These are phyloP conservation scores for Platismatia glauca DNA, from an alignment of 495 filamentous ascomycete genomes.

Conservation along the genomic window DNA sequence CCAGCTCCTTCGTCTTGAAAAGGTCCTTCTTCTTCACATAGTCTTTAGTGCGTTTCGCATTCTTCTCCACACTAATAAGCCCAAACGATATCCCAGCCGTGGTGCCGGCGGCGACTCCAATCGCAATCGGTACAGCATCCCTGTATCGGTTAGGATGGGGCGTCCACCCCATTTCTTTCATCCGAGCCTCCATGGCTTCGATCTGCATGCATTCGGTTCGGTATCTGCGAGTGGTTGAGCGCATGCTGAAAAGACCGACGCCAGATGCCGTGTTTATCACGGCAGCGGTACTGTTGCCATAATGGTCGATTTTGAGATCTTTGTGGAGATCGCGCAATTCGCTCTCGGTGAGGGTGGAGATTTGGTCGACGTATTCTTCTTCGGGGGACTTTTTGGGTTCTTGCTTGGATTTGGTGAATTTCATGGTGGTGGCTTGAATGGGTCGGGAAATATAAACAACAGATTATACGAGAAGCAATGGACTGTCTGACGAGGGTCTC, in stretches of 20 bases:
- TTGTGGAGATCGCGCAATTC: conserved; percentile 2
- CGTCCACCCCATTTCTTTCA: background rate
- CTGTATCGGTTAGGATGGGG: background rate
- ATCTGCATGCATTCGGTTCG: conserved; percentile 3
- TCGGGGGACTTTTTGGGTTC: background rate
- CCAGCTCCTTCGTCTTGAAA: background rate
- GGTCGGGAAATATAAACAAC: background rate
- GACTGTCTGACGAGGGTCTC: background rate
- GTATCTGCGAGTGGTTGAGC: conserved; percentile 1
- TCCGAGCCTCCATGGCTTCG: background rate
- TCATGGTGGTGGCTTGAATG: background rate
- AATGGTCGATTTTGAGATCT: conserved; percentile 3
- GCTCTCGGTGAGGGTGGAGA: background rate
- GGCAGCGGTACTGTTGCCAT: background rate
- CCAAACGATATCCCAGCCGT: background rate
- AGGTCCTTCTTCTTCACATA: conserved; percentile 1
- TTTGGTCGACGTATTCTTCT: background rate
- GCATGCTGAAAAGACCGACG: background rate
- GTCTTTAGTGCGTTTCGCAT: background rate
- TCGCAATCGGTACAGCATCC: background rate
- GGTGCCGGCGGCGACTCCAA: background rate
- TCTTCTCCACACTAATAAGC: background rate
- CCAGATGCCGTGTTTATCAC: background rate
- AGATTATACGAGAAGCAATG: background rate
- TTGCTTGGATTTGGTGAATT: background rate